Evolutionary conservation across 257 asterid species (phyloP).

Genomic region (Solanum gracilifrons): DNA sequence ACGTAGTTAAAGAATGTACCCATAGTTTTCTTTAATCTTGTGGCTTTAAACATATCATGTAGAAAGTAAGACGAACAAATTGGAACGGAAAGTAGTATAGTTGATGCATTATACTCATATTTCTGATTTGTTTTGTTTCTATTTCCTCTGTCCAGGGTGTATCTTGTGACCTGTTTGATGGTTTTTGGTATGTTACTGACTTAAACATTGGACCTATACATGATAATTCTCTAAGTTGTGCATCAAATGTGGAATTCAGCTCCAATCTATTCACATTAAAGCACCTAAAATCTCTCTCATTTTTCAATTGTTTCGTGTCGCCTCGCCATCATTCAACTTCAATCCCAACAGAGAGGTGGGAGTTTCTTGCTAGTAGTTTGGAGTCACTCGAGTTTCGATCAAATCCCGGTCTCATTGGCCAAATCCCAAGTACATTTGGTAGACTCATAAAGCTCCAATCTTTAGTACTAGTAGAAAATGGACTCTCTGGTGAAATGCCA

Average conservation of each 20-base stretch:
- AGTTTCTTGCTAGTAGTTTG: constrained; percentile 28
- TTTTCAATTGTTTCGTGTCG: constrained; percentile 58
- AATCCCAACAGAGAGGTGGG: constrained; percentile 57
- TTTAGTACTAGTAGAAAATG: constrained; percentile 62
- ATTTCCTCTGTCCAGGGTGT: constrained; percentile 59
- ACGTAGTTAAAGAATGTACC: neutral
- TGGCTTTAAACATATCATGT: neutral
- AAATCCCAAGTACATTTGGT: constrained; percentile 45
- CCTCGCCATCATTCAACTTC: constrained; percentile 21
- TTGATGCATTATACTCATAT: neutral
- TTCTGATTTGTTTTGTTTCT: neutral
- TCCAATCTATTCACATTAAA: constrained; percentile 41
- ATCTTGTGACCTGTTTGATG: constrained; percentile 75
- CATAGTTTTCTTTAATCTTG: neutral
- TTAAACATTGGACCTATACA: constrained; percentile 71
- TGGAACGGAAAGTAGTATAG: neutral
- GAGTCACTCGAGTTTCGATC: constrained; percentile 68
- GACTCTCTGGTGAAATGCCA: constrained; percentile 52
- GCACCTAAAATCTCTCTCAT: constrained; percentile 64
- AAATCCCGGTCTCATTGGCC: constrained; percentile 63
- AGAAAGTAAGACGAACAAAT: neutral
- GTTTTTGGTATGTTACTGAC: constrained; percentile 81
- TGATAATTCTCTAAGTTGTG: constrained; percentile 82
- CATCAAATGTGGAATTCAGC: constrained; percentile 37
- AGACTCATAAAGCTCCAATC: constrained; percentile 54